phyloP scores from a whole-genome alignment of 345 rosid species.

The Linum lewisii region DNA sequence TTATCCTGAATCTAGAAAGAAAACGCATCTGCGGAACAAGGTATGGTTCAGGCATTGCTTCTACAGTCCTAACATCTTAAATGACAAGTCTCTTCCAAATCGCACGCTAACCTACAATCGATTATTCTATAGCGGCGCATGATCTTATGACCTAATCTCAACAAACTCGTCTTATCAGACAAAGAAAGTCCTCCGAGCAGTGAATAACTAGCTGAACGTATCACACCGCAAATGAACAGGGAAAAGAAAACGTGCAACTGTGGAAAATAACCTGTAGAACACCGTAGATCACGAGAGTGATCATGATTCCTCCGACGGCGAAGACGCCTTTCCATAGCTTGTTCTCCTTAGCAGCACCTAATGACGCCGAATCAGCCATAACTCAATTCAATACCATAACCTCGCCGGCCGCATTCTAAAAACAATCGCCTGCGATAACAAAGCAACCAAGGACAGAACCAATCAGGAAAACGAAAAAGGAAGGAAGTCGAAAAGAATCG shows the following conservation, averaged over 20 bases:
- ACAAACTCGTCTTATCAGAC: neutral
- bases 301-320: constrained; percentile 81
- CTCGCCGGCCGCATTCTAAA: neutral
- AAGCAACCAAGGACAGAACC: neutral
- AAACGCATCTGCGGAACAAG: neutral
- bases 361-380: constrained; percentile 54
- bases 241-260: neutral
- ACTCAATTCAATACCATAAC: constrained; percentile 29
- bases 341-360: constrained; percentile 32
- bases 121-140: no score
- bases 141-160: neutral
- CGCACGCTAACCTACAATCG: neutral
- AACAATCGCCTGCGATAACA: neutral
- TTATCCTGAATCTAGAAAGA: neutral
- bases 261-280: constrained; percentile 53
- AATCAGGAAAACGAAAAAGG: neutral
- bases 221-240: no score
- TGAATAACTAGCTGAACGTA: neutral
- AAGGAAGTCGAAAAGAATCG: neutral
- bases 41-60: no score
- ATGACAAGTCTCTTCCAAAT: neutral
- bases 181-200: neutral
- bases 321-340: constrained; percentile 65
- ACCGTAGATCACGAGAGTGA: constrained; percentile 88
- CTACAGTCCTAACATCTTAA: neutral